Base-by-base conservation (phyloP, 2,329 filamentous ascomycete species). In the Aspergillus tubingensis region DNA sequence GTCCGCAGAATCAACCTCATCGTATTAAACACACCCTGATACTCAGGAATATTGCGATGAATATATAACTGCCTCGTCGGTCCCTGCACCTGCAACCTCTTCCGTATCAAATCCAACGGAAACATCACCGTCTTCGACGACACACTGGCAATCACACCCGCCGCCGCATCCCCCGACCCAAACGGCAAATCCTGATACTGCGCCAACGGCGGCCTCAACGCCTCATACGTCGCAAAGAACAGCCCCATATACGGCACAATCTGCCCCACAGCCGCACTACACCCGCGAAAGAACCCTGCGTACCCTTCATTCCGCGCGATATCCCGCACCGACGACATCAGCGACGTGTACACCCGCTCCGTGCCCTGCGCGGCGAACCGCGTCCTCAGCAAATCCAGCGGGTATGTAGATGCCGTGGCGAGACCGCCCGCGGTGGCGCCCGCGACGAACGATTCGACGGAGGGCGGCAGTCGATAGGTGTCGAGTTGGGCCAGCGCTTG, bases 191-290 rank as follows among this genome's bases (percentile, higher is more conserved):
- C 74, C 8, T 70, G 64, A 50, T 67, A 55, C 11, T 62, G 51
- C 2, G 67, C 51, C 49, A 94, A 75, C 0, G 83, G 85, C 6
- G 86, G 73, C 5, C 91, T 83, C 54, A 96, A 79, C 8, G 84
- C 82, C 76, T 99, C 95, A 79, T 98, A 99, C 43, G 87, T 85
- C 36, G 91, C 86, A 77, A 99, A 99, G 80, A 99, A 98, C 2
- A 96, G 82, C 13, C 95, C 95, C 95, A 99, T 99, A 75, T 94
- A 96, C 2, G 95, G 95, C 8, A 96, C 86, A 52, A 98, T 95
- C 79, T 97, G 93, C 25, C 83, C 89, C 21, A 98, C 81, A 0
- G 89, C 92, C 1, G 94, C 93, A 1, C 85, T 85, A 36, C 96
- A 81, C 3, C 95, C 95, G 52, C 92, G 90, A 76, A 96, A 99